These are phyloP conservation scores for Verticillium dahliae DNA, from an alignment of 2,329 filamentous ascomycete species.

Conservation along the genomic window DNA sequence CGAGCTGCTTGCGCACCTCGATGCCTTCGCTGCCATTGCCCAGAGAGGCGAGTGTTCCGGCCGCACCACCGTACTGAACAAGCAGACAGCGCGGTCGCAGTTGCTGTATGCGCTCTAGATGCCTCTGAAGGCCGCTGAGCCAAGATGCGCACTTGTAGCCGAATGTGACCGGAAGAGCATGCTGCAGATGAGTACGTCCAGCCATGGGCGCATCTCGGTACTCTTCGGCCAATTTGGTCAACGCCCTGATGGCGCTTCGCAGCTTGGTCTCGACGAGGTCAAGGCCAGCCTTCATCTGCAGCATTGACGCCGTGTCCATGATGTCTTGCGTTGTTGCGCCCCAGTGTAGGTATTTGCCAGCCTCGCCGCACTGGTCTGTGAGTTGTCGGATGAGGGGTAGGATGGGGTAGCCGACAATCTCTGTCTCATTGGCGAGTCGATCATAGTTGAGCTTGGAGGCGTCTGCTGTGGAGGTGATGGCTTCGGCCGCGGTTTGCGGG, in stretches of 20 bases:
- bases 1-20: constrained; percentile 40
- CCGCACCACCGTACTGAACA: constrained; percentile 51
- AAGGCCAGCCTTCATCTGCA: constrained; percentile 46
- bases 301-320: constrained; percentile 46
- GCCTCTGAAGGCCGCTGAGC: constrained; percentile 41
- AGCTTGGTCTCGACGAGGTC: constrained; percentile 38
- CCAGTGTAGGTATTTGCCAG: constrained; percentile 44
- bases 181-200: constrained; percentile 50
- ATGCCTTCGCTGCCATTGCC: constrained; percentile 40
- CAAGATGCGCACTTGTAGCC: constrained; percentile 53
- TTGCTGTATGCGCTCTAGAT: constrained; percentile 38
- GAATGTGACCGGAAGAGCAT: constrained; percentile 50
- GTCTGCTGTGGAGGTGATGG: constrained; percentile 26
- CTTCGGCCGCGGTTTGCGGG: constrained; percentile 25
- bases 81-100: constrained; percentile 37
- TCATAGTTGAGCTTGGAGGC: constrained; percentile 13
- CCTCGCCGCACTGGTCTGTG: constrained; percentile 24
- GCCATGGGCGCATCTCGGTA: constrained; percentile 50
- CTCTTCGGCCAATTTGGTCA: constrained; percentile 23
- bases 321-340: constrained; percentile 55
- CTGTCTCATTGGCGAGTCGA: constrained; percentile 37
- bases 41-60: constrained; percentile 46
- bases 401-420: constrained; percentile 49
- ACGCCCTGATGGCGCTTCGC: constrained; percentile 30
- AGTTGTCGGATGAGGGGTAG: constrained; percentile 43